Evolutionary conservation across 78 protist genomes (phyloP).

Genomic region (Andalucia godoyi): DNA sequence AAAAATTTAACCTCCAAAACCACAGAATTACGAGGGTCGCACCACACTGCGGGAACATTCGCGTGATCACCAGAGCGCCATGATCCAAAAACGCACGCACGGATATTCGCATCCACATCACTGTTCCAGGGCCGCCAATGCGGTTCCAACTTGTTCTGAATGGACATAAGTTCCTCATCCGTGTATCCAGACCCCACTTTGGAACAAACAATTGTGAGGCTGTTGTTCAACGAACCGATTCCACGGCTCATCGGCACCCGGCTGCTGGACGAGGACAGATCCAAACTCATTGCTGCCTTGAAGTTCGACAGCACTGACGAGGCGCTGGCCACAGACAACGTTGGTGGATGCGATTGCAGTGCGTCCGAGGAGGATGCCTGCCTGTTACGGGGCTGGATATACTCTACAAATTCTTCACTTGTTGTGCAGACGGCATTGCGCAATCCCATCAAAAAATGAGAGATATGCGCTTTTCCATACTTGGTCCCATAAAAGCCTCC

Average conservation of each 20-base stretch:
- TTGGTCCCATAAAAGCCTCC: slow-evolving; percentile 77
- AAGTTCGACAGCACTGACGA: too few relatives aligned
- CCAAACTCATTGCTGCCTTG: too few relatives aligned
- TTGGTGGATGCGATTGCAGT: too few relatives aligned
- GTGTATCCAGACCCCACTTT: slow-evolving; percentile 66
- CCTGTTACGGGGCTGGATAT: background rate
- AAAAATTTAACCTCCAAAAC: slow-evolving; percentile 57
- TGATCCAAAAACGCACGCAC: slow-evolving; percentile 18
- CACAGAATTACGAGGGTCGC: slow-evolving; percentile 31
- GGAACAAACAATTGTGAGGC: too few relatives aligned
- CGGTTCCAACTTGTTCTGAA: slow-evolving; percentile 31
- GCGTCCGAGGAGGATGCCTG: background rate
- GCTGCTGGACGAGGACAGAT: too few relatives aligned
- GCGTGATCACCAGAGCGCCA: slow-evolving; percentile 28
- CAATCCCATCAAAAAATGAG: slow-evolving; percentile 68
- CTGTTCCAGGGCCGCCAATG: slow-evolving; percentile 42
- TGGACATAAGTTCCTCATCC: slow-evolving; percentile 29
- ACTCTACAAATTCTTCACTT: background rate
- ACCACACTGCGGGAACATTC: slow-evolving; percentile 62
- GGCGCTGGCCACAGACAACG: too few relatives aligned
- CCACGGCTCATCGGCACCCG: too few relatives aligned
- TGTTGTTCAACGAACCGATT: too few relatives aligned
- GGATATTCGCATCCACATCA: slow-evolving; percentile 5
- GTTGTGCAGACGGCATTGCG: too few relatives aligned
- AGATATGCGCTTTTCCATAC: slow-evolving; percentile 33